phyloP scores from a whole-genome alignment of 345 rosid species.

The Abelmoschus esculentus region DNA sequence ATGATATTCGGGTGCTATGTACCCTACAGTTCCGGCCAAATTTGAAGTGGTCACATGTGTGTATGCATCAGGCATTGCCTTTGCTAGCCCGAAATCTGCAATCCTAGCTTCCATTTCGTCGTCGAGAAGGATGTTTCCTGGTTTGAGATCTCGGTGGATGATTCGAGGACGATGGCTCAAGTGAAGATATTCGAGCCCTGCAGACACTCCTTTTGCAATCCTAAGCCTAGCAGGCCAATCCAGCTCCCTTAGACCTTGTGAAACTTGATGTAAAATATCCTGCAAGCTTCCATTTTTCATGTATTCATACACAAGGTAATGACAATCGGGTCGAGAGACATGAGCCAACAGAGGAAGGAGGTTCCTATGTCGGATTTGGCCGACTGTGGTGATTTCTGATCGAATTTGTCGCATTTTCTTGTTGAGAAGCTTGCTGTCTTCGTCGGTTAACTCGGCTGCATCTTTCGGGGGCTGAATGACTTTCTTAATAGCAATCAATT shows the following conservation, averaged over 20 bases:
- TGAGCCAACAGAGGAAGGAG: conserved; percentile 81
- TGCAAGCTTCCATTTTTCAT: conserved; percentile 93
- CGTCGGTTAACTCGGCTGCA: conserved; percentile 54
- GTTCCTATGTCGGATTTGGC: conserved; percentile 74
- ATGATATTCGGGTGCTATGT: conserved; percentile 88
- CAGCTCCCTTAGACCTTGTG: conserved; percentile 42
- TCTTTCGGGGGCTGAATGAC: conserved; percentile 67
- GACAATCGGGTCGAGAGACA: conserved; percentile 63
- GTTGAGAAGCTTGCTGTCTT: conserved; percentile 50
- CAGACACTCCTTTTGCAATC: conserved; percentile 71
- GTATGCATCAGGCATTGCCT: conserved; percentile 59
- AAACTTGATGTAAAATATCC: conserved; percentile 39
- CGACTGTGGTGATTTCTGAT: conserved; percentile 76
- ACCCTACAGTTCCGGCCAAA: conserved; percentile 85
- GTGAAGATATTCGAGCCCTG: conserved; percentile 91
- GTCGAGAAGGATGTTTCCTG: conserved; percentile 83
- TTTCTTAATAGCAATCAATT: conserved; percentile 72
- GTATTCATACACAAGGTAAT: conserved; percentile 70
- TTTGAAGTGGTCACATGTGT: conserved; percentile 59
- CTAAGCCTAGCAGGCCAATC: conserved; percentile 64
- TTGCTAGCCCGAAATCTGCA: conserved; percentile 85
- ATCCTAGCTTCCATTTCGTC: conserved; percentile 92
- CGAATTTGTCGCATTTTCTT: conserved; percentile 78
- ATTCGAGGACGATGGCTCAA: conserved; percentile 49
- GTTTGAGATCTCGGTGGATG: conserved; percentile 86